phyloP scores from a whole-genome alignment of 2,329 filamentous ascomycete genomes.

The Talaromyces amestolkiae region DNA sequence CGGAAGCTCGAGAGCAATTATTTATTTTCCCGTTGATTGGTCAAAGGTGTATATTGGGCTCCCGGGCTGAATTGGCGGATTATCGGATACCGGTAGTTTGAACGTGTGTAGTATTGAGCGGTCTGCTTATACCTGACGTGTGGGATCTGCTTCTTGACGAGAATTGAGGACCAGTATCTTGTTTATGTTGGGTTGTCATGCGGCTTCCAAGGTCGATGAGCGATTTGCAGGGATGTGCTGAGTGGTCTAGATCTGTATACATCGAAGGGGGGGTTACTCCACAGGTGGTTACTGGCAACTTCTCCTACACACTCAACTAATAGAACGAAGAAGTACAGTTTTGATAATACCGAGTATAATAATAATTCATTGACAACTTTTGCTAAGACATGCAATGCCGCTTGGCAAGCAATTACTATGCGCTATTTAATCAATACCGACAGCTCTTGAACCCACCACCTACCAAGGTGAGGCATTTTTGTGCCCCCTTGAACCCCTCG shows the following conservation, averaged over 20 bases:
- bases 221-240: neutral
- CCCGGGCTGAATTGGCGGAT: neutral
- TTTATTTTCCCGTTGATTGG: neutral
- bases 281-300: neutral
- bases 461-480: constrained; percentile 5
- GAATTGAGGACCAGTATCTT: neutral
- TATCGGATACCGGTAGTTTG: neutral
- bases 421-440: constrained; percentile 5
- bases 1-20: neutral
- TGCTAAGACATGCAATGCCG: neutral
- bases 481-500: neutral
- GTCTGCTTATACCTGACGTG: neutral
- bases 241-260: neutral
- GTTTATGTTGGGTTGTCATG: neutral
- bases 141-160: neutral
- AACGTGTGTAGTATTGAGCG: neutral
- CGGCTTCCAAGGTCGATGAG: neutral
- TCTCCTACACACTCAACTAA: neutral
- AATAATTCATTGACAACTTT: neutral
- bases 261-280: neutral
- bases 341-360: neutral
- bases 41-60: neutral
- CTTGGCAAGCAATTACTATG: constrained; percentile 4
- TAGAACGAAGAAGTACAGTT: neutral
- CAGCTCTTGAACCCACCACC: neutral